Percentiles rank a stretch among this genome's conserved stretches.
Conservation (phyloP, 139 green algal species). For the Tetradesmus lagerheimii region DNA sequence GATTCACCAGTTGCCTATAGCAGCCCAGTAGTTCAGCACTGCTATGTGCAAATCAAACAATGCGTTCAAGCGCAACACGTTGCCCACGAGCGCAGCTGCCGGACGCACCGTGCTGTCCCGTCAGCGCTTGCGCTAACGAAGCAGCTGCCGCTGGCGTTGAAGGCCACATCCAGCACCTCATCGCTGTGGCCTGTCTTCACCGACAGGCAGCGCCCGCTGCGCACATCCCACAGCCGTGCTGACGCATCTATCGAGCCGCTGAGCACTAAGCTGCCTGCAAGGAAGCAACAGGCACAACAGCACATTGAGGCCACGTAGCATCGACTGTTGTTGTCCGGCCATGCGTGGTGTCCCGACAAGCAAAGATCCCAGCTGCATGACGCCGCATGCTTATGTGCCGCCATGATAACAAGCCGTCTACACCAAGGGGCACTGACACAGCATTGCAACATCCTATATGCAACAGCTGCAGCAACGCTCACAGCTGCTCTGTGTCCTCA, state of each 20-base stretch:
- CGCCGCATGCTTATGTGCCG: too few species aligned
- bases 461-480: neutral
- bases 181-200: slow-evolving; percentile 80
- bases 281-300: neutral
- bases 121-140: slow-evolving; percentile 78
- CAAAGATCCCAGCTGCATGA: too few species aligned
- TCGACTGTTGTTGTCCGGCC: too few species aligned
- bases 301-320: too few species aligned
- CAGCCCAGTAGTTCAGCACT: too few species aligned
- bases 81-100: neutral
- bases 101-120: slow-evolving; percentile 66
- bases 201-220: slow-evolving; percentile 68
- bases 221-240: slow-evolving; percentile 74
- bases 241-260: slow-evolving; percentile 79
- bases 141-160: slow-evolving; percentile 70
- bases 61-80: too few species aligned
- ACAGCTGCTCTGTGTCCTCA: neutral
- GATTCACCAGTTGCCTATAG: too few species aligned
- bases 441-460: too few species aligned
- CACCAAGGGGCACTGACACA: too few species aligned
- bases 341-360: too few species aligned
- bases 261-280: slow-evolving; percentile 62
- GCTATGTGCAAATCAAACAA: too few species aligned
- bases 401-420: neutral
- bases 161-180: slow-evolving; percentile 83